Evolutionary conservation across 2,329 filamentous ascomycete species (phyloP).

Genomic region (Pleochaeta shiraiana): DNA sequence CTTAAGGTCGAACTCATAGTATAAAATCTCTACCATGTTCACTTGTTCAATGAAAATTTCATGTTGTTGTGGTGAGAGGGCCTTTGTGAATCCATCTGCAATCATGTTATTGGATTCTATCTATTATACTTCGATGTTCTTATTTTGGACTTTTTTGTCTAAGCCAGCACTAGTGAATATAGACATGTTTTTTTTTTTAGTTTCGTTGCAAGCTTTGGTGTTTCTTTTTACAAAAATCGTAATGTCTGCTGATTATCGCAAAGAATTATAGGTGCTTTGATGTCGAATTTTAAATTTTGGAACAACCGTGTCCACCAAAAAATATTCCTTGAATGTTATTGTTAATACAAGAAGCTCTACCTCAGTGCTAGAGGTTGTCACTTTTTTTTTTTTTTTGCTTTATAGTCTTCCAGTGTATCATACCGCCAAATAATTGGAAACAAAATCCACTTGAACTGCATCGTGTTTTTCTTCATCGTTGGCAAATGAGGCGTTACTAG

Average conservation of each 20-base stretch:
- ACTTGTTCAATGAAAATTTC: background rate
- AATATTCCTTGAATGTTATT: background rate
- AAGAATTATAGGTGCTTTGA: background rate
- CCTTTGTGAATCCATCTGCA: background rate
- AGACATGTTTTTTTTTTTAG: conserved; percentile 1
- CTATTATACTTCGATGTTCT: background rate
- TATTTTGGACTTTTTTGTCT: conserved; percentile 10
- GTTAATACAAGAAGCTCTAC: background rate
- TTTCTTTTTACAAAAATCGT: conserved; percentile 6
- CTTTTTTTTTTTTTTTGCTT: background rate
- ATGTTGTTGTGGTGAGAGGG: background rate
- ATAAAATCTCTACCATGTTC: background rate
- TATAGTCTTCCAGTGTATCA: background rate
- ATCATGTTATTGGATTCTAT: conserved; percentile 2
- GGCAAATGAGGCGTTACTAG: background rate
- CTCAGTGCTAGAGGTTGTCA: background rate
- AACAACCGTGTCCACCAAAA: background rate
- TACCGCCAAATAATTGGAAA: background rate
- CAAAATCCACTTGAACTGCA: background rate
- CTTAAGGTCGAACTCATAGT: no score
- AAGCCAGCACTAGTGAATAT: background rate
- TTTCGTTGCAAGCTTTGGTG: conserved; percentile 7
- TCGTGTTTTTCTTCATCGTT: background rate
- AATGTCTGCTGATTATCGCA: conserved; percentile 5
- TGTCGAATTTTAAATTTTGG: background rate